Evolutionary conservation across 2,329 filamentous ascomycete genomes (phyloP).

Genomic region (Penicillium sp.): DNA sequence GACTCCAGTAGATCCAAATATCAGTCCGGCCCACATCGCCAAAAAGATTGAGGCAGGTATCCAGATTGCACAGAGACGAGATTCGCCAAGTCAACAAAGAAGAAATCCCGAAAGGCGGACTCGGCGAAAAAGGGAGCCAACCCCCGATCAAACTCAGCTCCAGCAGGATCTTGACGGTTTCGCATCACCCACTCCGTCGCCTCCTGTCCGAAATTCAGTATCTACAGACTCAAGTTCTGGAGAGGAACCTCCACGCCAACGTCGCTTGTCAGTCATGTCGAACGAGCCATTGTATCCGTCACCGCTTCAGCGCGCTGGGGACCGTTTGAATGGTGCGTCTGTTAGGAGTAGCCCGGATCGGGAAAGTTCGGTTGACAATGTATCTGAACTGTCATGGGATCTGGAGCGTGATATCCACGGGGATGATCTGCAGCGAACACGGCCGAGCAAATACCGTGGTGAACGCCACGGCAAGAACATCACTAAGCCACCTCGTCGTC

Average conservation of each 20-base stretch:
- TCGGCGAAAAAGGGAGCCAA: conserved; percentile 32
- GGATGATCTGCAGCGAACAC: conserved; percentile 36
- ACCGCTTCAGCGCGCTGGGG: conserved; percentile 21
- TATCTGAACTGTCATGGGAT: conserved; percentile 34
- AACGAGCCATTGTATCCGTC: conserved; percentile 30
- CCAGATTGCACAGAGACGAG: conserved; percentile 12
- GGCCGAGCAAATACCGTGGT: conserved; percentile 22
- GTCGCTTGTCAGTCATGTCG: conserved; percentile 16
- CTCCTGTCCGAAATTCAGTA: conserved; percentile 33
- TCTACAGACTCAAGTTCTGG: conserved; percentile 33
- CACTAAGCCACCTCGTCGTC: conserved; percentile 35
- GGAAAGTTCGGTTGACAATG: conserved; percentile 30
- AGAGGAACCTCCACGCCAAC: conserved; percentile 21
- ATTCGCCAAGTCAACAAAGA: conserved; percentile 9
- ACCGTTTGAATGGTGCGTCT: conserved; percentile 10
- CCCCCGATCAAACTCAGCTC: conserved; percentile 35
- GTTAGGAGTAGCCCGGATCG: conserved; percentile 19
- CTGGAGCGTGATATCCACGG: conserved; percentile 38
- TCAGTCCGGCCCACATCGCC: conserved; percentile 34
- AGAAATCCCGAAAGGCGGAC: conserved; percentile 11
- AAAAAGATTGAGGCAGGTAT: conserved; percentile 33
- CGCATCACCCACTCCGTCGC: conserved; percentile 29
- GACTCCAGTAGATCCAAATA: conserved; percentile 29
- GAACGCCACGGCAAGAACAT: conserved; percentile 32
- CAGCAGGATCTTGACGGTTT: conserved; percentile 29